These are phyloP conservation scores for Sporothrix humicola DNA, from an alignment of 2,329 filamentous ascomycete species.

Conservation along the genomic window DNA sequence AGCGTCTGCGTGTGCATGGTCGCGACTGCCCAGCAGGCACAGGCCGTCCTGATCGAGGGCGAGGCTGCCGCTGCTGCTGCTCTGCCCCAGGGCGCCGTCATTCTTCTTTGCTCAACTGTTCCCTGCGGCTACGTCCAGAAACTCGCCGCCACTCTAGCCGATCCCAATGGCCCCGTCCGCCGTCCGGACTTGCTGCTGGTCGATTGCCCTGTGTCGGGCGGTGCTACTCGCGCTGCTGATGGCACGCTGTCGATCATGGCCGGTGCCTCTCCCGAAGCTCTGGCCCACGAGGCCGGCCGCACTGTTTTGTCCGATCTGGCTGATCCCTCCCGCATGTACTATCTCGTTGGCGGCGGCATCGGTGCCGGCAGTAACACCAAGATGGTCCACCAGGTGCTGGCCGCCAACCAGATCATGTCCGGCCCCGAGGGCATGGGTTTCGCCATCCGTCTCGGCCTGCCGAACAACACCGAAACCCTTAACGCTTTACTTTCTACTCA, in stretches of 20 bases:
- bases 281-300: constrained; percentile 64
- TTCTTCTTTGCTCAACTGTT: constrained; percentile 74
- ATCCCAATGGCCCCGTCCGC: constrained; percentile 59
- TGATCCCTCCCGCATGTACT: constrained; percentile 64
- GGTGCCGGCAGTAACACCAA: constrained; percentile 68
- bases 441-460: constrained; percentile 60
- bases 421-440: constrained; percentile 66
- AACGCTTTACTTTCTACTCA: constrained; percentile 54
- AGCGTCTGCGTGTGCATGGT: constrained; percentile 75
- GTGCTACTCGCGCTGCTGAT: constrained; percentile 69
- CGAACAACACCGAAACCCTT: constrained; percentile 49
- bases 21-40: constrained; percentile 61
- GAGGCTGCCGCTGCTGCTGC: constrained; percentile 55
- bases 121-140: constrained; percentile 68
- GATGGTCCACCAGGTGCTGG: constrained; percentile 67
- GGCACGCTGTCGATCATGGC: constrained; percentile 80
- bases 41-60: constrained; percentile 69
- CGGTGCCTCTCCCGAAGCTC: constrained; percentile 61
- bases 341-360: constrained; percentile 62
- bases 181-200: constrained; percentile 69
- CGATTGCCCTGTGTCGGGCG: constrained; percentile 75
- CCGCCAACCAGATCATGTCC: constrained; percentile 66
- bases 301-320: constrained; percentile 69
- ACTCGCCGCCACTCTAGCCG: constrained; percentile 62
- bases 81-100: constrained; percentile 62